phyloP scores from a whole-genome alignment of 2,329 filamentous ascomycete genomes.

The Xenoacremonium recifei region DNA sequence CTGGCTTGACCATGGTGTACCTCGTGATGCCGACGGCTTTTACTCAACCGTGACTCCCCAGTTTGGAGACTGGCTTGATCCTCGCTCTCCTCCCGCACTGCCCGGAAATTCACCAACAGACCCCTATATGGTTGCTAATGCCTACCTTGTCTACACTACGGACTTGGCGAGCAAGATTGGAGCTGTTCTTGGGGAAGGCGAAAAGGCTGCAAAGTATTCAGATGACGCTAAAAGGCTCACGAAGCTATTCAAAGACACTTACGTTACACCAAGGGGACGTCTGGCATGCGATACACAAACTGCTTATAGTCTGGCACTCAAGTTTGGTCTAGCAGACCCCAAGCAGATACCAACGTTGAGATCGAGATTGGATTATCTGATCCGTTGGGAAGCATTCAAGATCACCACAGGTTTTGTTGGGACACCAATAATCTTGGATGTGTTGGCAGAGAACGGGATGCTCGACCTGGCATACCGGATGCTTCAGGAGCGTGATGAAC shows the following conservation, averaged over 20 bases:
- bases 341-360: not conserved
- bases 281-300: constrained; percentile 3
- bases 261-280: not conserved
- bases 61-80: constrained; percentile 12
- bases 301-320: not conserved
- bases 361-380: not conserved
- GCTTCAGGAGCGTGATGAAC: constrained; percentile 33
- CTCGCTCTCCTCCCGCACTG: constrained; percentile 4
- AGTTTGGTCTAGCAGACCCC: constrained; percentile 1
- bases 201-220: not conserved
- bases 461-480: constrained; percentile 32
- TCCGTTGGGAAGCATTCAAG: not conserved
- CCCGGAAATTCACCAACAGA: constrained; percentile 8
- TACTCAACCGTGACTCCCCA: constrained; percentile 3
- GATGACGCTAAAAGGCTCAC: not conserved
- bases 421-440: constrained; percentile 8
- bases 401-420: not conserved
- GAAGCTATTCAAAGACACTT: not conserved
- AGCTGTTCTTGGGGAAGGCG: not conserved
- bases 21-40: constrained; percentile 4
- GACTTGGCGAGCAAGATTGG: not conserved
- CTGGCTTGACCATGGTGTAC: constrained; percentile 8
- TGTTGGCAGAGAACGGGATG: constrained; percentile 13
- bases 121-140: constrained; percentile 6
- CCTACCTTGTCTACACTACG: constrained; percentile 8